phyloP scores from a whole-genome alignment of 1,284 basidiomycete species.

The Vanrija sp. region DNA sequence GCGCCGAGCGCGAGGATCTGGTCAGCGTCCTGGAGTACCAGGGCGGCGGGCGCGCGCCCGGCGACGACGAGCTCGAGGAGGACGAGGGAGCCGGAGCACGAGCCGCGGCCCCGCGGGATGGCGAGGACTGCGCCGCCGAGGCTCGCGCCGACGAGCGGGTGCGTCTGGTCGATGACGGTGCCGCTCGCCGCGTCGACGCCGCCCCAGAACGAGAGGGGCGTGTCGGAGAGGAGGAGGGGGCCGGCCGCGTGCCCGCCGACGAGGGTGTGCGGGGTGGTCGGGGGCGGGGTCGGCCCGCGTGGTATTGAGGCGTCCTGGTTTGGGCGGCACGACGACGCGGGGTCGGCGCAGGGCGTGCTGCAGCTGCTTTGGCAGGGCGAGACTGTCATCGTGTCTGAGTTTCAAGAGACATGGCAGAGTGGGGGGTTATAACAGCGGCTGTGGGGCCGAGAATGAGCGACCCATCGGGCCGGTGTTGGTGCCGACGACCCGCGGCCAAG shows the following conservation, averaged over 20 bases:
- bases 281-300: too few relatives aligned
- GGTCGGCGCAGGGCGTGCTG: too few relatives aligned
- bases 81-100: constrained; percentile 11
- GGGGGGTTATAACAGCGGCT: too few relatives aligned
- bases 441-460: too few relatives aligned
- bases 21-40: constrained; percentile 2
- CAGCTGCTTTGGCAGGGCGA: too few relatives aligned
- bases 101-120: constrained; percentile 9
- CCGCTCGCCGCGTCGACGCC: constrained; percentile 4
- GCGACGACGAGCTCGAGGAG: constrained; percentile 5
- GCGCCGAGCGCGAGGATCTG: constrained; percentile 11
- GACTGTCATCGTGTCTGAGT: too few relatives aligned
- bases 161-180: constrained; percentile 6
- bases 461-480: too few relatives aligned
- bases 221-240: constrained; percentile 1
- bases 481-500: too few relatives aligned
- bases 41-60: constrained; percentile 1
- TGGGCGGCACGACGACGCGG: too few relatives aligned
- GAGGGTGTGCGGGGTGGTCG: constrained; percentile 1
- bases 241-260: constrained; percentile 5
- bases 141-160: constrained; percentile 1
- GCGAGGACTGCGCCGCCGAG: constrained; percentile 6
- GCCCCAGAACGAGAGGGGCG: constrained; percentile 8
- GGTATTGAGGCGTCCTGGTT: too few relatives aligned
- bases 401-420: too few relatives aligned